Conservation (phyloP, 345 rosid genomes). For the Dipteronia dyeriana region DNA sequence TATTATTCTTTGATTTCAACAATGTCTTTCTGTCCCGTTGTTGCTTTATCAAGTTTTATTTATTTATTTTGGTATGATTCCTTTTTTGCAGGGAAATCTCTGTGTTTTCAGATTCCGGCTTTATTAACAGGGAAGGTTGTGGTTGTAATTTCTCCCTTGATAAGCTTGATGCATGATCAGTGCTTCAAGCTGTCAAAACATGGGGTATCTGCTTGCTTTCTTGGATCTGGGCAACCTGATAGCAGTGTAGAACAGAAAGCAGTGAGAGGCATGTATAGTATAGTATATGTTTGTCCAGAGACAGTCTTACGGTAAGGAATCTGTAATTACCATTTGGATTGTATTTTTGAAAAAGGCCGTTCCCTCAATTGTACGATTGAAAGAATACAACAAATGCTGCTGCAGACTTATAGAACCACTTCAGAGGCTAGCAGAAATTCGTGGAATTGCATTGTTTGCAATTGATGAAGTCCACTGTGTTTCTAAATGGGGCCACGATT, state of each 20-base stretch:
- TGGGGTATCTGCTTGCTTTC: slow-evolving; percentile 88
- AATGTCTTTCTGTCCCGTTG: background rate
- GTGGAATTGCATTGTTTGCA: slow-evolving; percentile 85
- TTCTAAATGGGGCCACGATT: slow-evolving; percentile 97
- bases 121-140: slow-evolving; percentile 75
- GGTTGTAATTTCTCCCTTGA: slow-evolving; percentile 87
- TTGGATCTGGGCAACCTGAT: slow-evolving; percentile 95
- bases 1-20: slow-evolving; percentile 25
- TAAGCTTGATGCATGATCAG: slow-evolving; percentile 95
- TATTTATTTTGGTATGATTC: slow-evolving; percentile 4
- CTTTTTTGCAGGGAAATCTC: slow-evolving; percentile 68
- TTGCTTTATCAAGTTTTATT: background rate
- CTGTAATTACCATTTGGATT: background rate
- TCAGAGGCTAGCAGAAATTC: slow-evolving; percentile 70
- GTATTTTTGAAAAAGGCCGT: slow-evolving; percentile 15
- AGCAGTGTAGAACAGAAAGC: slow-evolving; percentile 80
- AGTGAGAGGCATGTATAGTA: slow-evolving; percentile 73
- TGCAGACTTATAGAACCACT: slow-evolving; percentile 71
- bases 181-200: slow-evolving; percentile 78
- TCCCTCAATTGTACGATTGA: slow-evolving; percentile 9
- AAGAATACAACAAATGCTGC: slow-evolving; percentile 11
- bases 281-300: slow-evolving; percentile 92
- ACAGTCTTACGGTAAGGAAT: slow-evolving; percentile 57
- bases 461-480: slow-evolving; percentile 92
- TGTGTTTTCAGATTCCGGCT: slow-evolving; percentile 93